These are phyloP conservation scores for Ceratocystis eucalypticola DNA, from an alignment of 2,329 filamentous ascomycete species.

Conservation along the genomic window DNA sequence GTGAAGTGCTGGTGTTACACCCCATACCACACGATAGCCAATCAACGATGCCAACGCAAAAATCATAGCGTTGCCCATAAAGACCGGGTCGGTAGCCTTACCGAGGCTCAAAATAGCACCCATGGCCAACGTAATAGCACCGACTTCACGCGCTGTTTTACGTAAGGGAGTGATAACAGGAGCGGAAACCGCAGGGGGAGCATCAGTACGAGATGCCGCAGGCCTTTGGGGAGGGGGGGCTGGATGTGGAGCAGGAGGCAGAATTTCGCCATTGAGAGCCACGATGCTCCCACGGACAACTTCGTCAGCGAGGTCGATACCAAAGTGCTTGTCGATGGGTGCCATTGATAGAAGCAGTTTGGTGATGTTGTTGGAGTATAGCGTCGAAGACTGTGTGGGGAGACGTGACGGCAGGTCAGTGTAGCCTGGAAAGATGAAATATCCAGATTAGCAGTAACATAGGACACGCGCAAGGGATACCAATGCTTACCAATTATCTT, in stretches of 20 bases:
- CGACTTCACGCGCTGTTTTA: conserved; percentile 62
- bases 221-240: conserved; percentile 37
- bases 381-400: conserved; percentile 74
- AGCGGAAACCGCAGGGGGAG: conserved; percentile 40
- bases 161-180: conserved; percentile 71
- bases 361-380: conserved; percentile 89
- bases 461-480: conserved; percentile 5
- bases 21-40: conserved; percentile 81
- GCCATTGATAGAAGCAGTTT: conserved; percentile 75
- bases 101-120: conserved; percentile 60
- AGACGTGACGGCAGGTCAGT: conserved; percentile 78
- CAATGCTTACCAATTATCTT: conserved; percentile 58
- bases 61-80: conserved; percentile 80
- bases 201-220: conserved; percentile 22
- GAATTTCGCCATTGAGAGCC: conserved; percentile 59
- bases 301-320: conserved; percentile 68
- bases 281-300: conserved; percentile 78
- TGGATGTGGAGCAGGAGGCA: conserved; percentile 62
- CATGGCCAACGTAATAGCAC: conserved; percentile 64
- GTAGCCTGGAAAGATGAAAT: conserved; percentile 41
- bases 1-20: conserved; percentile 68
- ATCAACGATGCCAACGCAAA: conserved; percentile 74
- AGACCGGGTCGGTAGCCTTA: conserved; percentile 66
- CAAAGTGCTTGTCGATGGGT: conserved; percentile 64
- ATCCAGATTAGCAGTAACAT: neutral